phyloP scores from a whole-genome alignment of 371 early-diverging fungal species.

The Rhizomucor pusillus region DNA sequence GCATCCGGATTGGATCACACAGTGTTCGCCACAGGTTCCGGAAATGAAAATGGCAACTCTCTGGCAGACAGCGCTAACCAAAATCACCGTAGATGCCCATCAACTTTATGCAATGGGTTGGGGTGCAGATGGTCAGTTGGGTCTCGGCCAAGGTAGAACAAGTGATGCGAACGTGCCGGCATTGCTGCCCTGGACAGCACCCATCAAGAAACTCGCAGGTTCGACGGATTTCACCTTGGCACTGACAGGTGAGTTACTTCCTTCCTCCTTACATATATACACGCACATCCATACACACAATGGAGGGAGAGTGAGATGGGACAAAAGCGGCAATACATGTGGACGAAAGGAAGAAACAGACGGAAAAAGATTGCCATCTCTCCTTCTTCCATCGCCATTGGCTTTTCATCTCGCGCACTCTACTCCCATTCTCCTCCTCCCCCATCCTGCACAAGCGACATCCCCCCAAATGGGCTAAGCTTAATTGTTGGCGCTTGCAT shows the following conservation, averaged over 20 bases:
- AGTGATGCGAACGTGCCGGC: constrained; percentile 48
- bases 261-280: not conserved
- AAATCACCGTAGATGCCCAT: not conserved
- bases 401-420: not conserved
- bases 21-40: constrained; percentile 56
- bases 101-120: constrained; percentile 73
- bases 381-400: not conserved
- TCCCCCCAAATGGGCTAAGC: no score
- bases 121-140: constrained; percentile 82
- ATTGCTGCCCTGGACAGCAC: constrained; percentile 28
- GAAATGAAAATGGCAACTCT: not conserved
- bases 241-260: constrained; percentile 39
- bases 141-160: constrained; percentile 51
- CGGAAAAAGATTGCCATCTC: no score
- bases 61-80: not conserved
- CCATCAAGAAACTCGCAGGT: constrained; percentile 54
- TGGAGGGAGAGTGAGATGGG: no score
- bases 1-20: constrained; percentile 78
- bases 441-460: no score
- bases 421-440: not conserved
- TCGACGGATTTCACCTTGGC: constrained; percentile 75
- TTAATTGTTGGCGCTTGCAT: not conserved
- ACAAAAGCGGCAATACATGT: no score
- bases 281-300: no score
- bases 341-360: no score